Evolutionary conservation across 192 early-diverging fungal species (phyloP), one percentile per base, ranked within the genome.

Genomic region (Coemansia sp.): DNA sequence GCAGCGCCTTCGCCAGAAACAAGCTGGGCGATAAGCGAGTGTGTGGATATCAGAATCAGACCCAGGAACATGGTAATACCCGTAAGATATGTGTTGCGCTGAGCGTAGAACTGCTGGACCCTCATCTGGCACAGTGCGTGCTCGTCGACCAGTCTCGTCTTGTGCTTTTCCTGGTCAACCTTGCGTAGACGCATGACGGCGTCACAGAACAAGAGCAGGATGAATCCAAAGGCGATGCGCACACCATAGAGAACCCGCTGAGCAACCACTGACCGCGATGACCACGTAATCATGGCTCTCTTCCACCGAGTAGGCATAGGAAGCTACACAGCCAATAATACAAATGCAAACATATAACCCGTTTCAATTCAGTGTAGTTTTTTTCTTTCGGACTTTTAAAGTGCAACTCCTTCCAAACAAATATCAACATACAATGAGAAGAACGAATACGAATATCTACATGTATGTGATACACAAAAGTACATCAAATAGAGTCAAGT

Each of bases 51-150:
- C 66, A 85, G 64, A 21, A 85, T 85, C 53, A 85, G 68, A 0
- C 84, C 84, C 39, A 86, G 63, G 62, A 84, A 84, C 75, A 86
- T 76, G n/a, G 85, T 86, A 72, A 86, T 84, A 14, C 85, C 85
- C 4, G 82, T 84, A 66, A 86, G 69, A 32, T 86, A 86, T 17
- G 84, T 76, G 67, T 86, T 86, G 75, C 85, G 85, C 69, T 86
- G 85, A 13, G 82, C 82, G 37, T 85, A 85, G 72, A 85, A 85
- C 74, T 82, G 70, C 67, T 78, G 78, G 1, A 80, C 68, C 71
- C 77, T 77, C 30, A 76, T 70, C 72, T 85, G 79, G 76, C 84
- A 82, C 57, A 78, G 55, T 19, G 76, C 68, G 58, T 77, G 84
- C 50, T 77, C 84, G 68, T 85, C 76, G 60, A 76, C 59, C 10